A percentile compares a stretch with the other conserved stretches of the same genome.
These are phyloP conservation scores for Cyclostephanos tholiformis DNA, from an alignment of 108 stramenopile species.

Conservation along the genomic window DNA sequence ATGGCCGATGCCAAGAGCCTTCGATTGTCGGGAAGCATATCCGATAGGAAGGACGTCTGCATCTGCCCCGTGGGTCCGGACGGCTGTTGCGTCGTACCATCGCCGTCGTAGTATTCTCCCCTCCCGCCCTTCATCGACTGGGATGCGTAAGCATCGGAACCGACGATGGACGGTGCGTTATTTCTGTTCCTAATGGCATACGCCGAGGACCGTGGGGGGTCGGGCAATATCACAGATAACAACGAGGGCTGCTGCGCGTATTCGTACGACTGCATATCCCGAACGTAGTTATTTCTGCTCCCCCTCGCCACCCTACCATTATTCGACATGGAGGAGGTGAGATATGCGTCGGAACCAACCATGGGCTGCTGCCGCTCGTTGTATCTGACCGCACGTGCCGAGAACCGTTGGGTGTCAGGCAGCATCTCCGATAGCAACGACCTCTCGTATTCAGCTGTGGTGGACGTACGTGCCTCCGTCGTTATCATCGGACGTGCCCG, in stretches of 20 bases:
- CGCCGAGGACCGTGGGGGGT: neutral
- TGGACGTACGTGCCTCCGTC: constrained; percentile 9
- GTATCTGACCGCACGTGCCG: neutral
- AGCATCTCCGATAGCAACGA: constrained; percentile 10
- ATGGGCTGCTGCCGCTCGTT: neutral
- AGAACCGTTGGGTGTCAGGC: constrained; percentile 2
- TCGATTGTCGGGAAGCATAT: neutral
- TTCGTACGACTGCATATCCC: neutral
- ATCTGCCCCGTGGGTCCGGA: neutral
- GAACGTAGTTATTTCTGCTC: neutral
- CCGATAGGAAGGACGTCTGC: neutral
- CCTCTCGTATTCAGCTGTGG: neutral
- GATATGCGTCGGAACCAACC: constrained; percentile 15
- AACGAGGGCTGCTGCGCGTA: neutral
- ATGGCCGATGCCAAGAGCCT: neutral
- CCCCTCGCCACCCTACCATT: neutral
- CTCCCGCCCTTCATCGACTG: neutral
- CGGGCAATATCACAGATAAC: constrained; percentile 4
- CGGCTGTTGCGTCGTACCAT: too few species aligned
- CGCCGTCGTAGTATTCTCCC: neutral
- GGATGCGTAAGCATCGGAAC: constrained; percentile 9
- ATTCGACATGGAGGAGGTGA: neutral
- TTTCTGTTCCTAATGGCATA: neutral
- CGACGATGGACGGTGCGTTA: neutral
- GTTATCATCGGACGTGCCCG: constrained; percentile 1